Evolutionary conservation across 2,329 filamentous ascomycete species (phyloP), one percentile per base, ranked within the genome.

Genomic region (Fusarium drepaniforme): DNA sequence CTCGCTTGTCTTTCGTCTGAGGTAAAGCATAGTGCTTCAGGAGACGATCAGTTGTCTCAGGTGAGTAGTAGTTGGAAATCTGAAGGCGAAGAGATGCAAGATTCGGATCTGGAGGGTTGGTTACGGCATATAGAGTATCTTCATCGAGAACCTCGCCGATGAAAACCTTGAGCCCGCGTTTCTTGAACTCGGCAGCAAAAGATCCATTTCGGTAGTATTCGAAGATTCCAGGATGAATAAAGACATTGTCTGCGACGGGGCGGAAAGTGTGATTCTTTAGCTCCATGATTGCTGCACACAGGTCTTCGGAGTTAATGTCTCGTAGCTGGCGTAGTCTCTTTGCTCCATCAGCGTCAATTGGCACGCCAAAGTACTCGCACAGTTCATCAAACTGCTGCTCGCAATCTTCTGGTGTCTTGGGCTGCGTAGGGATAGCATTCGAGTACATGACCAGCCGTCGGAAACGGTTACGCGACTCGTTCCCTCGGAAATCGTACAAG

Each of bases 131-230:
- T 12, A 71, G 15, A 3, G 69, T 68, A 23, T 71, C 66, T 23
- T 71, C 69, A 30, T 71, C 59, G 3, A 62, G 37, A 16, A 71
- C 69, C n/a, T 71, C 69, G 25, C 69, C 69, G 15, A 68, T 68
- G 46, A 62, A 23, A 3, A 71, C 30, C 15, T 49, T 58, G 25
- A 68, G 62, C 1, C 49, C 49, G 35, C 69, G 69, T 6, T 58
- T 60, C n/a, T 67, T 64, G 8, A 77, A 77, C 40, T 74, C 68
- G n/a, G 46, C 61, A 2, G 70, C 73, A n/a, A 70, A 60, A 7
- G 71, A 71, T 4, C 66, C 66, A 12, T 65, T 18, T n/a, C 35
- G 12, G 25, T 68, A 68, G 53, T 68, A 68, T 3, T 65, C 66
- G 4, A 68, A 65, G 3, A 71, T 71, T 3, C 69, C 69, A 8